Evolutionary conservation across 768 basidiomycete genomes (phyloP), one percentile per base, ranked within the genome.

Genomic region (Hygrophorus pudorinus): DNA sequence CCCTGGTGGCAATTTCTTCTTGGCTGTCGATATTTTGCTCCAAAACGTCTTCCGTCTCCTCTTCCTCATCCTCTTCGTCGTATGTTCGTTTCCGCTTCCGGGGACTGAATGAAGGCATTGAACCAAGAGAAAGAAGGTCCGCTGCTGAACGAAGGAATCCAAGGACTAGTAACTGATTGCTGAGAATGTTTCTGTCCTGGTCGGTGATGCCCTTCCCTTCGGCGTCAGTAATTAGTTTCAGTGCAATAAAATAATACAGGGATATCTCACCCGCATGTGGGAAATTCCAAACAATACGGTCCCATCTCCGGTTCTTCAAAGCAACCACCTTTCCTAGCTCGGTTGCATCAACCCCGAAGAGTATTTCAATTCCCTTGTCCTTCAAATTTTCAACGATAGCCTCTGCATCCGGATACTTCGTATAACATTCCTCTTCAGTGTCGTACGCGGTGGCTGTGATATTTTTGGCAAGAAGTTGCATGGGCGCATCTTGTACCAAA

Each of bases 221-320:
- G n/a, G 30, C 30, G 48, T 41, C 31, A 45, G 16, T 27, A 5
- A 48, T 17, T 10, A 24, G 14, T 27, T 11, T 10, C 12, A 20
- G 9, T 11, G 8, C 21, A 10, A 5, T n/a, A 34, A 4, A 18
- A 12, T 12, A 4, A 10, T 5, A 9, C 29, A 16, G 16, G 27
- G 11, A 5, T 6, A 16, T 55, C 77, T 51, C 55, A 88, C 93
- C 93, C 55, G 85, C 85, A 65, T 98, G 94, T 47, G 94, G 94
- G 58, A 97, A 98, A 59, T 98, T 96, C 82, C 90, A 97, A 5
- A 88, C 78, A 45, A 97, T 74, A 48, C 75, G 76, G 61, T 90
- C 83, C 75, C 84, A 85, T 44, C 64, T 73, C 49, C 67, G 65
- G 32, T 75, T 76, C 49, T 78, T 85, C 37, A 93, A 60, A 5